Conservation (phyloP, 768 basidiomycete species). For the Lactarius evosmus region DNA sequence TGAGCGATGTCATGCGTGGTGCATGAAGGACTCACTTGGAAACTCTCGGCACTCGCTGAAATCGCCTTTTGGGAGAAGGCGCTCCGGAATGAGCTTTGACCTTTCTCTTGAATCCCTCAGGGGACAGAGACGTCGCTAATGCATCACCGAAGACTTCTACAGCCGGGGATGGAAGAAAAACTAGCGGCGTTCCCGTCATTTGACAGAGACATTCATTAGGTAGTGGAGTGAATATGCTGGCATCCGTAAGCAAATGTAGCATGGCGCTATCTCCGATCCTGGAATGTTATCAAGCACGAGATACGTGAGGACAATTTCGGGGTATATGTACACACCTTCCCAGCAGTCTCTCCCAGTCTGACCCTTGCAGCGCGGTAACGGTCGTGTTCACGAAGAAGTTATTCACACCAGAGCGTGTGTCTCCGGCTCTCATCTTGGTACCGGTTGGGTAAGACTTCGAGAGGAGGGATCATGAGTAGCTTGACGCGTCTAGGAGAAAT, state of each 20-base stretch:
- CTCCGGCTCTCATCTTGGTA: constrained; percentile 37
- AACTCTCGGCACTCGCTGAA: neutral
- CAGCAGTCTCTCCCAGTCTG: constrained; percentile 65
- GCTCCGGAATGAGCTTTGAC: constrained; percentile 13
- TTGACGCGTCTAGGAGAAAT: neutral
- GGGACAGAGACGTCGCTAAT: neutral
- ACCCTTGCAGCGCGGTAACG: constrained; percentile 59
- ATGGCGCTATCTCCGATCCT: constrained; percentile 79
- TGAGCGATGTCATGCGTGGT: constrained; percentile 1
- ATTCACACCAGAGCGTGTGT: constrained; percentile 44
- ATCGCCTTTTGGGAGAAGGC: constrained; percentile 10
- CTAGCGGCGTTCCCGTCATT: constrained; percentile 68
- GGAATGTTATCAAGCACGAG: constrained; percentile 11
- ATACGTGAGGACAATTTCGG: neutral
- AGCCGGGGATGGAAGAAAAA: constrained; percentile 39
- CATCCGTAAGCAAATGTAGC: constrained; percentile 71
- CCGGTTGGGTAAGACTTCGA: constrained; percentile 20
- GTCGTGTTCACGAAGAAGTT: constrained; percentile 73
- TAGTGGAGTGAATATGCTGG: constrained; percentile 70
- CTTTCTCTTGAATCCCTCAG: constrained; percentile 19
- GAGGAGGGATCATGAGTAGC: constrained; percentile 6
- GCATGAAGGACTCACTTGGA: constrained; percentile 3
- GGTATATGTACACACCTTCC: constrained; percentile 44
- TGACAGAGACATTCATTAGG: constrained; percentile 87
- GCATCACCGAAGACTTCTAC: neutral